Percentiles rank a stretch among this genome's conserved stretches.
Evolutionary conservation across 352 stramenopile species (phyloP).

Genomic region (Phytophthora pini): DNA sequence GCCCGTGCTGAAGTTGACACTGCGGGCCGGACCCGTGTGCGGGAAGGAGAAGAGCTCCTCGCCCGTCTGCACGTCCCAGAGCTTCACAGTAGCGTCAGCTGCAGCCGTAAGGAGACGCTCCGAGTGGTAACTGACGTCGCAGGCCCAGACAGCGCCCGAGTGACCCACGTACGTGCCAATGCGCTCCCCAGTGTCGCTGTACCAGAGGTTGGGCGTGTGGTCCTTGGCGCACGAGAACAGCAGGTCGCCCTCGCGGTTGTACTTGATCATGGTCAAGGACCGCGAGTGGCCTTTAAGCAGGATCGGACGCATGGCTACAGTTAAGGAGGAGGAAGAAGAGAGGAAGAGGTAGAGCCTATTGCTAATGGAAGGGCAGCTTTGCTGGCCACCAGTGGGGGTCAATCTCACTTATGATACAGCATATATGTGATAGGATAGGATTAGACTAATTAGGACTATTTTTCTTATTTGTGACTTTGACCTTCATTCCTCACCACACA

Average conservation of each 20-base stretch:
- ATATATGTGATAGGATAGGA: not conserved
- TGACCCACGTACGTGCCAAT: slow-evolving; percentile 97
- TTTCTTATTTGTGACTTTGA: too few relatives aligned
- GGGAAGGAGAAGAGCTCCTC: slow-evolving; percentile 88
- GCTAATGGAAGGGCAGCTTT: slow-evolving; percentile 1
- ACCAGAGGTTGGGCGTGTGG: slow-evolving; percentile 97
- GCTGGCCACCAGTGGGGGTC: slow-evolving; percentile 20
- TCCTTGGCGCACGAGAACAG: slow-evolving; percentile 98
- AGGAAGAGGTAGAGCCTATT: not conserved
- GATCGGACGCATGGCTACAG: slow-evolving; percentile 93
- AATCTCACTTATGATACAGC: too few relatives aligned
- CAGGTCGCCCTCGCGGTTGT: slow-evolving; percentile 99
- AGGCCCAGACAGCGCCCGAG: slow-evolving; percentile 97
- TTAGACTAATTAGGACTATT: slow-evolving; percentile 1
- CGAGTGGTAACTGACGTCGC: slow-evolving; percentile 94
- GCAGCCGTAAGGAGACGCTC: slow-evolving; percentile 96
- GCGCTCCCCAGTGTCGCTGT: slow-evolving; percentile 95
- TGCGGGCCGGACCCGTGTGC: slow-evolving; percentile 82
- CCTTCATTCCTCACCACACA: not conserved
- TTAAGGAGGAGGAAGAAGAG: not conserved
- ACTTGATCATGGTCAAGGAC: slow-evolving; percentile 98
- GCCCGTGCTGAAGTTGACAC: slow-evolving; percentile 89
- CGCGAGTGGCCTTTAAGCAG: slow-evolving; percentile 99
- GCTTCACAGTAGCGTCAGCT: slow-evolving; percentile 92
- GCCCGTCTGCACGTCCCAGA: slow-evolving; percentile 93